Evolutionary conservation across 2,329 filamentous ascomycete genomes (phyloP), one percentile per base, ranked within the genome.

Genomic region (Drechslera avenae): DNA sequence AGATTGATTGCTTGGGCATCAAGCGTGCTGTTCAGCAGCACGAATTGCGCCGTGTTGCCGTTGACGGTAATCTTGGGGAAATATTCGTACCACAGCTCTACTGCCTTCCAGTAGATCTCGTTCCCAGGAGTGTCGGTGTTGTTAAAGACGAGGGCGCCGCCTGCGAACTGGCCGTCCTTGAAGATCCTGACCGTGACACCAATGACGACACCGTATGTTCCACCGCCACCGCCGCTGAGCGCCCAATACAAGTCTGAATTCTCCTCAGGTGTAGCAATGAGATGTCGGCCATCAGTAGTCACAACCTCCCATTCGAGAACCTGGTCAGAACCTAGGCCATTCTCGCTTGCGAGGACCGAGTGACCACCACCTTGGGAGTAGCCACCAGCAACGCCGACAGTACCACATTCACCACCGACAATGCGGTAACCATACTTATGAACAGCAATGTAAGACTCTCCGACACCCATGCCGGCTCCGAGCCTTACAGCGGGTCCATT

Each of bases 341-440:
- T 45, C 4, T 5, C n/a, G 2, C 39, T 32, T 1, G n/a, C 74
- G 26, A 83, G 59, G 7, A 78, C 77, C 13, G 75, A 76, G 64
- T 83, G 79, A 0, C 81, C 81, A 16, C 79, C 81, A 2, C 78
- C 80, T 6, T 59, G 58, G 7, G 63, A 54, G 56, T 59, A 74
- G 8, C 70, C 54, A 14, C 58, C 58, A 2, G 51, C 75, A 64
- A 78, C 67, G 12, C 80, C 81, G 10, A 83, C 78, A 2, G 74
- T 78, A 36, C 54, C 34, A 64, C 45, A 54, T n/a, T 40, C 42
- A 13, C 49, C 57, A 6, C 12, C 19, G 2, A 61, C 52, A n/a
- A 53, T 3, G 7, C 31, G 21, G 13, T 23, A 28, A 0, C 36
- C 40, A 14, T 17, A 21, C 3, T 18, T 4, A 6, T 23, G 14